Evolutionary conservation across 306 rosid species (phyloP), one percentile per base, ranked within the genome.

Genomic region (Ammopiptanthus mongolicus): DNA sequence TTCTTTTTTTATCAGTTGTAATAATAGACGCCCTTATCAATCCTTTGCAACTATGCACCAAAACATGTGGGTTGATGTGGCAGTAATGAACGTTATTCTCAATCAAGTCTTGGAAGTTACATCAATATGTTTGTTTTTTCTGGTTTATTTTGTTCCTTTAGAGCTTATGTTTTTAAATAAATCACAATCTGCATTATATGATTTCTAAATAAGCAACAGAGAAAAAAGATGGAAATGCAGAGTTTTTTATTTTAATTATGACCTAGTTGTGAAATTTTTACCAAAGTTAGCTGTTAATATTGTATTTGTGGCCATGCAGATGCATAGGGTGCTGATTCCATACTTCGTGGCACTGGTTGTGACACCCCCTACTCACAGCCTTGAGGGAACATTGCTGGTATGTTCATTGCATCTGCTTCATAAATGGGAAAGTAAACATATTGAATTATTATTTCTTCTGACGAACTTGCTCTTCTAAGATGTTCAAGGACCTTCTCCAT

Each of bases 301-400:
- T 71, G 22, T 76, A 53, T 42, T 39, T 36, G 64, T 67, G 34
- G 75, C 31, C 56, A 8, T 77, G 78, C 97, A 94, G 97, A 94
- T 91, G 97, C 96, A 91, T 75, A 90, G 47, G 61, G 93, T 94
- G 79, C 77, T 91, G 82, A 79, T 90, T 76, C 98, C 98, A 61
- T 94, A 68, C 86, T 88, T 91, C 19, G 42, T 94, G 68, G 95
- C 90, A 36, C 53, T 94, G 66, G 84, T 78, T 79, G 84, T 88
- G 73, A 94, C 96, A 0, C 97, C 98, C 55, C 75, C 97, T 9
- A 87, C 96, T 69, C 90, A 71, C 86, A 44, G 97, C 88, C 91
- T 94, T 19, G 98, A 94, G 82, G 98, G 98, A 61, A 91, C 97
- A 8, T 77, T 94, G 84, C 86, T 94, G 98, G 98, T 94, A 87